Evolutionary conservation across 2,329 filamentous ascomycete species (phyloP).

Genomic region (Exophiala oligosperma): DNA sequence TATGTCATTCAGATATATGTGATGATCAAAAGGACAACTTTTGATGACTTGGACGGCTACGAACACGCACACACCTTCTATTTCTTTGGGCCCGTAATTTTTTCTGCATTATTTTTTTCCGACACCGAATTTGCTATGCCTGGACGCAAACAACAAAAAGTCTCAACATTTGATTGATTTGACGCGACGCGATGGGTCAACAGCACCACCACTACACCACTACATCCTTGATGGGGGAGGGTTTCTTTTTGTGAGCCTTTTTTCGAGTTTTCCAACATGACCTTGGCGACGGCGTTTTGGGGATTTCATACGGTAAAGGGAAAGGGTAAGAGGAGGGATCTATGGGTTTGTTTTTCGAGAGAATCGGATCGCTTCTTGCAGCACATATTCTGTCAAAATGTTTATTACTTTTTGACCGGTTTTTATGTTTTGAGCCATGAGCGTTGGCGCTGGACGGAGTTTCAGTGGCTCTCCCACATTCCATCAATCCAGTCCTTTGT

Average conservation of each 20-base stretch:
- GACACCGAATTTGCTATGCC: too few species aligned
- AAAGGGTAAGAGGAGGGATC: too few species aligned
- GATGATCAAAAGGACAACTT: not conserved
- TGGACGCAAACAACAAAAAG: too few species aligned
- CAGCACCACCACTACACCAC: not conserved
- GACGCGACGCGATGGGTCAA: not conserved
- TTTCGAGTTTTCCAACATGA: not conserved
- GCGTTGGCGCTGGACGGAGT: slow-evolving; percentile 14
- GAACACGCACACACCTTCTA: too few species aligned
- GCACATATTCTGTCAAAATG: not conserved
- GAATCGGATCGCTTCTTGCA: not conserved
- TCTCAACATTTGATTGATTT: too few species aligned
- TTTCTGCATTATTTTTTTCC: too few species aligned
- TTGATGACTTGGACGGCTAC: too few species aligned
- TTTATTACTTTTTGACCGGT: not conserved
- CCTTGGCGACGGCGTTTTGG: not conserved
- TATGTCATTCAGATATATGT: not conserved
- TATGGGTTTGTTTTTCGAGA: too few species aligned
- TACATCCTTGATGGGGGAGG: too few species aligned
- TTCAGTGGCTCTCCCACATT: not conserved
- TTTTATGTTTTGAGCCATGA: not conserved
- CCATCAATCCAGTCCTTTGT: not conserved
- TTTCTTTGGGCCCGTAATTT: too few species aligned
- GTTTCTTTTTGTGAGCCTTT: too few species aligned
- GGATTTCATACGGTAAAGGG: too few species aligned